A percentile compares a stretch with the other conserved stretches of the same genome.
Evolutionary conservation across 2,329 filamentous ascomycete species (phyloP).

Genomic region (Botrytis paeoniae): DNA sequence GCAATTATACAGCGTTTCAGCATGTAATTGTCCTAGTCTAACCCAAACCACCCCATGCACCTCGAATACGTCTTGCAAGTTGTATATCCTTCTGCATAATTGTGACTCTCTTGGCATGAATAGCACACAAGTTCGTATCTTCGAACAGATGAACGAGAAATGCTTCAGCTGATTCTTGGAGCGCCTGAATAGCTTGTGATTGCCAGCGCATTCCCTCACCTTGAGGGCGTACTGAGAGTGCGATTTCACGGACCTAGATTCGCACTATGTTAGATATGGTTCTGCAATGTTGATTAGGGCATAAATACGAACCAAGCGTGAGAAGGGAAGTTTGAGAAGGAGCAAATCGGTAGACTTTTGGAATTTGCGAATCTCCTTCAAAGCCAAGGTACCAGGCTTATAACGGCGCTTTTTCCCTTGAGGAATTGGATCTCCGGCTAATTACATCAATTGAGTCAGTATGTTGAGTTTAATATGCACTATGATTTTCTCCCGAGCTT

Average conservation of each 20-base stretch:
- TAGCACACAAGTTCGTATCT: constrained; percentile 91
- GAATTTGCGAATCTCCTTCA: constrained; percentile 88
- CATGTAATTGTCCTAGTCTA: constrained; percentile 28
- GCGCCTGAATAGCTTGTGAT: constrained; percentile 86
- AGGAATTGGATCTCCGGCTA: constrained; percentile 73
- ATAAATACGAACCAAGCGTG: constrained; percentile 57
- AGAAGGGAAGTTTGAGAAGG: constrained; percentile 75
- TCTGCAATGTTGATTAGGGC: neutral
- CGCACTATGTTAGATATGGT: neutral
- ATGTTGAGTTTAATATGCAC: neutral
- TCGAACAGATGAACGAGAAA: constrained; percentile 97
- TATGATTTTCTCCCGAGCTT: too few relatives aligned
- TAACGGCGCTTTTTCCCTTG: constrained; percentile 62
- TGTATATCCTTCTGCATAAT: constrained; percentile 99
- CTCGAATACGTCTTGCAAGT: constrained; percentile 76
- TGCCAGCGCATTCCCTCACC: constrained; percentile 85
- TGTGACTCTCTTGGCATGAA: constrained; percentile 94
- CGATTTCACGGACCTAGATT: constrained; percentile 66
- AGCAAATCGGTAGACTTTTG: constrained; percentile 88
- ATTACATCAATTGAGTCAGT: neutral
- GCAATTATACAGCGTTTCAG: neutral
- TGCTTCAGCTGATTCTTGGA: constrained; percentile 95
- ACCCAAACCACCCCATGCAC: constrained; percentile 70
- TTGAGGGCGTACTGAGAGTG: constrained; percentile 58
- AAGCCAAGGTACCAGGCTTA: constrained; percentile 76